Conservation (phyloP, 2,329 filamentous ascomycete genomes). For the Ascochyta koolunga region DNA sequence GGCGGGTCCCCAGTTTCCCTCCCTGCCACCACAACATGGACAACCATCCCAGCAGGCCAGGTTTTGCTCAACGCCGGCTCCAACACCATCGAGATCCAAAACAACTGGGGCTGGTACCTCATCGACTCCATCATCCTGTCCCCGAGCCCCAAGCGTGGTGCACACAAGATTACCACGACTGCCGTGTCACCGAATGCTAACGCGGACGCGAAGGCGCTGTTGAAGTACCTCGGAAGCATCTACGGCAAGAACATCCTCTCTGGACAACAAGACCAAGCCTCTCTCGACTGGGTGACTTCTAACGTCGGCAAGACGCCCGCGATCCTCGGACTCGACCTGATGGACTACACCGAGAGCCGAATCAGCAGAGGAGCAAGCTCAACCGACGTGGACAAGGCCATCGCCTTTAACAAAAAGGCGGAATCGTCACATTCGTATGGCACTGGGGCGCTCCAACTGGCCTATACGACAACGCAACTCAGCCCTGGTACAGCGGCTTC, state of each 20-base stretch:
- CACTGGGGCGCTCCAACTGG: constrained; percentile 57
- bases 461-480: constrained; percentile 54
- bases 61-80: constrained; percentile 52
- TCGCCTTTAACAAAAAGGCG: constrained; percentile 52
- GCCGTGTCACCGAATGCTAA: constrained; percentile 51
- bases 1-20: constrained; percentile 52
- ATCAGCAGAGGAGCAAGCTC: constrained; percentile 51
- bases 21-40: constrained; percentile 48
- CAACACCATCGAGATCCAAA: constrained; percentile 56
- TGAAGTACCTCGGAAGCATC: constrained; percentile 52
- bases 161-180: constrained; percentile 49
- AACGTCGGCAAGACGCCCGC: constrained; percentile 58
- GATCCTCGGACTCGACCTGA: constrained; percentile 55
- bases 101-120: constrained; percentile 58
- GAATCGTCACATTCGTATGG: constrained; percentile 57
- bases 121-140: constrained; percentile 53
- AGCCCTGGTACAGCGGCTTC: constrained; percentile 59
- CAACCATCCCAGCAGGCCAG: constrained; percentile 52
- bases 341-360: constrained; percentile 58
- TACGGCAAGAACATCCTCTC: constrained; percentile 57
- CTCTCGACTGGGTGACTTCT: constrained; percentile 52
- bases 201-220: constrained; percentile 47
- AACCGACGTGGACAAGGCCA: constrained; percentile 55
- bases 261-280: constrained; percentile 56
- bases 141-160: constrained; percentile 44